Evolutionary conservation across 1,284 basidiomycete species (phyloP).

Genomic region (Apiotrichum gracile): DNA sequence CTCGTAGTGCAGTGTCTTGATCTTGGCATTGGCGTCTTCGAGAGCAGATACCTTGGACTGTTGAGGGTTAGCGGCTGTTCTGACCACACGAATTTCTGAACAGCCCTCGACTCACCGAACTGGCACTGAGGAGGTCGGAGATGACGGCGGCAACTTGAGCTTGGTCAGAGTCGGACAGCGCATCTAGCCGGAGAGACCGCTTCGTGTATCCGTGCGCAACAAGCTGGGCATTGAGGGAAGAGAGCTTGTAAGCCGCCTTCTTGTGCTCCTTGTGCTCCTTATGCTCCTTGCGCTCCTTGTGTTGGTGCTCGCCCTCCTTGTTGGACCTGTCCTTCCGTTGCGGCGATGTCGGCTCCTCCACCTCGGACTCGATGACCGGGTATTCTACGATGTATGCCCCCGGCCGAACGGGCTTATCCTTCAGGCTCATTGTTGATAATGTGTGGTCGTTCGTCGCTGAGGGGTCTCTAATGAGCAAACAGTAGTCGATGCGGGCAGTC

Average conservation of each 20-base stretch:
- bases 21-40: conserved; percentile 67
- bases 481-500: too few relatives aligned
- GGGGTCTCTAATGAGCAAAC: too few relatives aligned
- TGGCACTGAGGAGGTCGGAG: conserved; percentile 67
- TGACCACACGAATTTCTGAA: too few relatives aligned
- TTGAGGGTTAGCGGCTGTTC: background rate
- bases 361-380: background rate
- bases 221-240: conserved; percentile 68
- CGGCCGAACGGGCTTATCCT: background rate
- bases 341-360: background rate
- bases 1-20: conserved; percentile 74
- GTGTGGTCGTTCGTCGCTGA: background rate
- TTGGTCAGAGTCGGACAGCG: conserved; percentile 56
- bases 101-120: conserved; percentile 64
- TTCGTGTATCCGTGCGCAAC: conserved; percentile 70
- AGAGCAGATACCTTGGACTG: conserved; percentile 72
- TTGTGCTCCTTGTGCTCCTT: background rate
- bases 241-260: conserved; percentile 13
- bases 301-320: too few relatives aligned
- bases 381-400: background rate
- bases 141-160: conserved; percentile 68
- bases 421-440: background rate
- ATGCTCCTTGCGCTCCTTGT: background rate
- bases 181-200: conserved; percentile 55
- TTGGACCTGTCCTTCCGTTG: background rate